Conservation (phyloP, 1,139 yeast genomes). For the Hemisphaericaspora lyxosophila region DNA sequence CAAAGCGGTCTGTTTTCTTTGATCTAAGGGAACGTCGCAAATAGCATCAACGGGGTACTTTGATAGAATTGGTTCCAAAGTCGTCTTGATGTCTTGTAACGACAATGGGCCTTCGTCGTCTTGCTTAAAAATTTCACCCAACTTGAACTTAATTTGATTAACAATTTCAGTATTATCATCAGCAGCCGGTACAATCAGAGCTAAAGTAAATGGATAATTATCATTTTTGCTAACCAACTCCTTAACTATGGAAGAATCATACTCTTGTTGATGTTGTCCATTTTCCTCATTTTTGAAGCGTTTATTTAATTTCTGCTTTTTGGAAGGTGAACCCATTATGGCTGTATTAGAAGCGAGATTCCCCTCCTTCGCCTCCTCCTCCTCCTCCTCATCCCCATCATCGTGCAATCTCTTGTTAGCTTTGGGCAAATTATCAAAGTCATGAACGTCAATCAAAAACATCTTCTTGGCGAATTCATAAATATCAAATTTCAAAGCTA, state of each 20-base stretch:
- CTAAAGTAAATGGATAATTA: slow-evolving; percentile 53
- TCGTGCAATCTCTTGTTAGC: slow-evolving; percentile 18
- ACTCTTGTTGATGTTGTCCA: neutral
- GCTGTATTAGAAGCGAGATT: neutral
- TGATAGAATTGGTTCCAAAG: slow-evolving; percentile 22
- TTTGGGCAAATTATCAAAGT: slow-evolving; percentile 40
- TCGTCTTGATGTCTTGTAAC: slow-evolving; percentile 32
- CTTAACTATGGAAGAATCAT: slow-evolving; percentile 6
- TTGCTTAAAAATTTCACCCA: slow-evolving; percentile 44
- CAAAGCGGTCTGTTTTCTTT: slow-evolving; percentile 44
- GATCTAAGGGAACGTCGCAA: slow-evolving; percentile 42
- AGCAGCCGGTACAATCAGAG: slow-evolving; percentile 48
- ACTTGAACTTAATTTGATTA: slow-evolving; percentile 56
- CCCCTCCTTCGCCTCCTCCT: slow-evolving; percentile 13
- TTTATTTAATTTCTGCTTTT: slow-evolving; percentile 23
- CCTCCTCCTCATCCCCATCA: slow-evolving; percentile 10
- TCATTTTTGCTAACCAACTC: slow-evolving; percentile 36
- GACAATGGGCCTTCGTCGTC: slow-evolving; percentile 36
- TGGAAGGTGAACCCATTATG: slow-evolving; percentile 33
- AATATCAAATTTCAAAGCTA: slow-evolving; percentile 43
- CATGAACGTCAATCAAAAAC: slow-evolving; percentile 48
- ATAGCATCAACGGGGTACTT: slow-evolving; percentile 14
- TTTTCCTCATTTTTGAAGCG: neutral
- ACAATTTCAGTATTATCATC: slow-evolving; percentile 33
- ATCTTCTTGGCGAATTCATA: slow-evolving; percentile 41